Base-by-base conservation (phyloP, 495 filamentous ascomycete species). In the Annulohypoxylon bovei region DNA sequence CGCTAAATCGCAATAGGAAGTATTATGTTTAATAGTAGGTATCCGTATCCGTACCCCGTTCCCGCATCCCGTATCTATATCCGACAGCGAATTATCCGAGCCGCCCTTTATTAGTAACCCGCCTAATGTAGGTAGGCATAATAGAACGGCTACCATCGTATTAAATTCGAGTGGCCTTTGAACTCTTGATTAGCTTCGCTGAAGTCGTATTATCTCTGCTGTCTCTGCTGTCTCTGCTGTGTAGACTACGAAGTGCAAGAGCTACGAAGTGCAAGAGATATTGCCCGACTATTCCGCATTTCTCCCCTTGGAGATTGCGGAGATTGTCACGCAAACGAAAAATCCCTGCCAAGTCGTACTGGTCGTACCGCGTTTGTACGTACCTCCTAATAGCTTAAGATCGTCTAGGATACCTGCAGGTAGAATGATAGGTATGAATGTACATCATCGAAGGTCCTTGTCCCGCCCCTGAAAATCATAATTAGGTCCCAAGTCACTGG, bases 381-480 rank as follows among this genome's bases (percentile, higher is more conserved):
- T 40, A 14, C 9, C n/a, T n/a, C n/a, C n/a, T n/a, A n/a, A 49
- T 30, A 35, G 18, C 14, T 33, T 54, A 25, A 46, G 40, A 47
- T 60, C n/a, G 7, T 37, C 11, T 7, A 60, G 22, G 28, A 47
- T 27, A 11, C 22, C n/a, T 32, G 27, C 14, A 14, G 4, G 9
- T 49, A 25, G 32, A 16, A 12, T 27, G 47, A 55, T 33, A 18
- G n/a, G n/a, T n/a, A n/a, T n/a, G n/a, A n/a, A n/a, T 20, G 37
- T 12, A 25, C 16, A 53, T 42, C 22, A 39, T 35, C 4, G 55
- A 35, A 37, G 28, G 8, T 25, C 42, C 39, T 30, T 35, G 40
- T 27, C 39, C 12, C 37, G 42, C 42, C 50, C 62, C 32, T 62
- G 33, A 59, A 53, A 58, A 71, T 72, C 64, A 32, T n/a, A 58